Evolutionary conservation across 371 early-diverging fungal genomes (phyloP).

Genomic region (Mortierella sp.): DNA sequence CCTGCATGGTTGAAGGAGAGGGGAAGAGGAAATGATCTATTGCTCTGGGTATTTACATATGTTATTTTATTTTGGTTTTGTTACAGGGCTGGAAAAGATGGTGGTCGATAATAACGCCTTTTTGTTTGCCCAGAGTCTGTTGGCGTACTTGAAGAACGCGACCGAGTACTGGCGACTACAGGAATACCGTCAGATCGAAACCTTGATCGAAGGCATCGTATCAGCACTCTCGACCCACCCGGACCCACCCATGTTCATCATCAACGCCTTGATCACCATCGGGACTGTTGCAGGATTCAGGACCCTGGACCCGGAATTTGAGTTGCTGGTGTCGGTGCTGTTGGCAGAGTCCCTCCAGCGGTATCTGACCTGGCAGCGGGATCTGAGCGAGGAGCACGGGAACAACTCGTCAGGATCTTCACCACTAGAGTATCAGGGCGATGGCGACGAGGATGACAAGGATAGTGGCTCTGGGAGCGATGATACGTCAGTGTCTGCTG

Average conservation of each 20-base stretch:
- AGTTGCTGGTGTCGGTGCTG: slow-evolving; percentile 26
- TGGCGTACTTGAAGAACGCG: not conserved
- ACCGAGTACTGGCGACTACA: not conserved
- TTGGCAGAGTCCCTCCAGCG: slow-evolving; percentile 12
- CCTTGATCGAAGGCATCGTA: slow-evolving; percentile 7
- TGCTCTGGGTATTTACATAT: not conserved
- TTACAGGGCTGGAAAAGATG: not conserved
- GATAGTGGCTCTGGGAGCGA: not conserved
- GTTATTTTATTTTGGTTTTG: not conserved
- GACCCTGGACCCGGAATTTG: slow-evolving; percentile 24
- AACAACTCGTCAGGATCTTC: slow-evolving; percentile 3
- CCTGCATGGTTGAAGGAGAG: too few relatives aligned
- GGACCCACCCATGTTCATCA: slow-evolving; percentile 33
- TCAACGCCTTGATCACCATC: slow-evolving; percentile 30
- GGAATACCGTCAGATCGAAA: not conserved
- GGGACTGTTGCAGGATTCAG: slow-evolving; percentile 30
- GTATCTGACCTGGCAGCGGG: slow-evolving; percentile 7
- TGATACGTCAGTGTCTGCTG: not conserved
- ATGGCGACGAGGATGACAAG: not conserved
- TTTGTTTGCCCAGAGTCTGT: slow-evolving; percentile 29
- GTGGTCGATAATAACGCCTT: slow-evolving; percentile 35
- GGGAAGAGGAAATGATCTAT: too few relatives aligned
- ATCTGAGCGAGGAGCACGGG: not conserved
- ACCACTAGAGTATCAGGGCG: not conserved
- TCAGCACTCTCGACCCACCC: slow-evolving; percentile 17